Conservation (phyloP, 2,329 filamentous ascomycete genomes). For the Calycina herbarum region DNA sequence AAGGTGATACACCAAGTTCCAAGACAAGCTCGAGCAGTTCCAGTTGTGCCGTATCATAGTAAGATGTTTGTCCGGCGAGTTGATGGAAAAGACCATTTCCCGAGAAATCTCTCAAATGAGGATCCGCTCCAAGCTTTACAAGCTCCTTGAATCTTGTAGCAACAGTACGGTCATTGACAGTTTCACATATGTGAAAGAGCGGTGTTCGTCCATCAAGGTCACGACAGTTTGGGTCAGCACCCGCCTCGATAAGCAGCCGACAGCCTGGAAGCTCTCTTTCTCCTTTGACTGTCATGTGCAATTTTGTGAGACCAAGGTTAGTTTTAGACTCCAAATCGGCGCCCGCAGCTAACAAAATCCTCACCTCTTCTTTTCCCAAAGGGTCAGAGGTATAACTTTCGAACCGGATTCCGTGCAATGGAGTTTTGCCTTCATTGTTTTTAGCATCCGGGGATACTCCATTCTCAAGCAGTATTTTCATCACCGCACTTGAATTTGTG, state of each 20-base stretch:
- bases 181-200: slow-evolving; percentile 22
- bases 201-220: slow-evolving; percentile 26
- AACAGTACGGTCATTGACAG: neutral
- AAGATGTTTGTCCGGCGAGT: neutral
- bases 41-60: neutral
- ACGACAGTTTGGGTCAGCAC: slow-evolving; percentile 17
- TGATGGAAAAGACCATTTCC: slow-evolving; percentile 7
- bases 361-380: neutral
- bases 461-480: neutral
- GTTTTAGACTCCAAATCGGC: neutral
- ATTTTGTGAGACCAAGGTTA: slow-evolving; percentile 6
- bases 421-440: neutral
- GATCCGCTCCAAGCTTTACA: neutral
- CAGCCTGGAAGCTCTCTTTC: neutral
- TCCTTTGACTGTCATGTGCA: neutral
- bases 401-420: neutral
- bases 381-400: neutral
- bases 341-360: neutral
- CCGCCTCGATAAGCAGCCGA: neutral
- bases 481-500: neutral
- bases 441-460: slow-evolving; percentile 3
- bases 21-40: neutral
- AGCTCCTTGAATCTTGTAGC: neutral
- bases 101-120: neutral
- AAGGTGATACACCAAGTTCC: slow-evolving; percentile 11